These are phyloP conservation scores for Thamnidium elegans DNA, from an alignment of 192 early-diverging fungal genomes.

Conservation along the genomic window DNA sequence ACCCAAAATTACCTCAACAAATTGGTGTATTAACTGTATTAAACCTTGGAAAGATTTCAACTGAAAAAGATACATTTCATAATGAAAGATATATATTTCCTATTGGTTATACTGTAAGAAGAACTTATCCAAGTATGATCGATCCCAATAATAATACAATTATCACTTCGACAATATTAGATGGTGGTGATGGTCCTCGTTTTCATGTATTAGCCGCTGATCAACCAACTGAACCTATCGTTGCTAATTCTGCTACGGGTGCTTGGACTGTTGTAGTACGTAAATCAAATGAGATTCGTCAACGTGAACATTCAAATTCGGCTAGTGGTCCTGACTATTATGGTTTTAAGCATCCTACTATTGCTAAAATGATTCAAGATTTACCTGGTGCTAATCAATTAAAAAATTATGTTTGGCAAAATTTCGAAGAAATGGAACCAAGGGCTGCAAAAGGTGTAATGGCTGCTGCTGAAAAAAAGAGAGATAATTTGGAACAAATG, in stretches of 20 bases:
- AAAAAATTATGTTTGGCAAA: conserved; percentile 64
- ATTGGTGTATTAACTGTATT: conserved; percentile 75
- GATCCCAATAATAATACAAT: conserved; percentile 50
- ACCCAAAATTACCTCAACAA: conserved; percentile 69
- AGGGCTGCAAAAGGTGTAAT: conserved; percentile 52
- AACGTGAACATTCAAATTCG: conserved; percentile 75
- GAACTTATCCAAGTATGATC: conserved; percentile 69
- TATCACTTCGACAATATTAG: conserved; percentile 62
- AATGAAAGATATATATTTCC: conserved; percentile 91
- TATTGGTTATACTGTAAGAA: conserved; percentile 71
- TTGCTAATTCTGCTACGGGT: conserved; percentile 79
- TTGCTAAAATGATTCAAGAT: conserved; percentile 84
- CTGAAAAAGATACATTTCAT: conserved; percentile 75
- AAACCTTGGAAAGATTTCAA: conserved; percentile 65
- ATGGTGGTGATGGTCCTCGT: conserved; percentile 68
- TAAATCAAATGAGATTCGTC: conserved; percentile 74
- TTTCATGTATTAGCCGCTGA: conserved; percentile 84
- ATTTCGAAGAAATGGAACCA: conserved; percentile 61
- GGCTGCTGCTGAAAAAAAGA: conserved; percentile 31
- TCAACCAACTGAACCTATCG: conserved; percentile 60
- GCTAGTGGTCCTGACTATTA: conserved; percentile 88
- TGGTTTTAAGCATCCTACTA: conserved; percentile 83
- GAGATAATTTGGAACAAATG: conserved; percentile 31
- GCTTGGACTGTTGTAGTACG: conserved; percentile 83
- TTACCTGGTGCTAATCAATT: conserved; percentile 72